Percentiles rank a stretch among this genome's conserved stretches.
Evolutionary conservation across 495 filamentous ascomycete genomes (phyloP).

Genomic region (Aspergillus panamensis): DNA sequence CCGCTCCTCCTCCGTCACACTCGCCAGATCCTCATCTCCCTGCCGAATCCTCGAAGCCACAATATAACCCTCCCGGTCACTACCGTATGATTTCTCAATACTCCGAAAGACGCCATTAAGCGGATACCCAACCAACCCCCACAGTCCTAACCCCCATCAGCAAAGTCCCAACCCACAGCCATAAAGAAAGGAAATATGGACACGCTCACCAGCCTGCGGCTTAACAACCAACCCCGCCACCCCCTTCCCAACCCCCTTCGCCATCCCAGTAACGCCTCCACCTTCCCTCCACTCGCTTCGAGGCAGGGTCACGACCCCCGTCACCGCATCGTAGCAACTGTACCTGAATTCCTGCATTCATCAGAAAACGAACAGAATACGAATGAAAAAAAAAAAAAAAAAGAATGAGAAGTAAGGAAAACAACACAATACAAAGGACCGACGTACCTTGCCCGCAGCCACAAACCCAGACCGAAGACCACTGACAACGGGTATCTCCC

Average conservation of each 20-base stretch:
- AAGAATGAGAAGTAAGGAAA: neutral
- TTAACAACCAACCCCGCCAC: slow-evolving; percentile 64
- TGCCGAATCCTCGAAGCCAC: slow-evolving; percentile 64
- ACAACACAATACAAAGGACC: neutral
- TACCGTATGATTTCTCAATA: slow-evolving; percentile 56
- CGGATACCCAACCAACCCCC: slow-evolving; percentile 62
- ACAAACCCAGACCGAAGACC: slow-evolving; percentile 59
- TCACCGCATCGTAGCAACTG: slow-evolving; percentile 62
- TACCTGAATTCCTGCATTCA: slow-evolving; percentile 51
- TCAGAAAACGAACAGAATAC: too few relatives aligned
- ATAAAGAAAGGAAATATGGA: neutral
- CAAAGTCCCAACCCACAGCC: too few relatives aligned
- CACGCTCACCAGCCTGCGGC: slow-evolving; percentile 47
- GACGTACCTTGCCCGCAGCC: slow-evolving; percentile 47
- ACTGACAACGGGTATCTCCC: slow-evolving; percentile 61
- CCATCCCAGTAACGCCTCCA: slow-evolving; percentile 55
- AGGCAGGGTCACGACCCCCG: slow-evolving; percentile 65
- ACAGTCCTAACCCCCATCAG: too few relatives aligned
- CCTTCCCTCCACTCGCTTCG: slow-evolving; percentile 61
- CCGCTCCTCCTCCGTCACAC: slow-evolving; percentile 49
- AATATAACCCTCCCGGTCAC: slow-evolving; percentile 62
- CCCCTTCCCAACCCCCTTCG: slow-evolving; percentile 68
- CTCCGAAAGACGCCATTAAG: slow-evolving; percentile 69
- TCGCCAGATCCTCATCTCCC: slow-evolving; percentile 58
- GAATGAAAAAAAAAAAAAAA: too few relatives aligned